These are phyloP conservation scores for Hirsutella thompsonii DNA, from an alignment of 2,329 filamentous ascomycete species.

Conservation along the genomic window DNA sequence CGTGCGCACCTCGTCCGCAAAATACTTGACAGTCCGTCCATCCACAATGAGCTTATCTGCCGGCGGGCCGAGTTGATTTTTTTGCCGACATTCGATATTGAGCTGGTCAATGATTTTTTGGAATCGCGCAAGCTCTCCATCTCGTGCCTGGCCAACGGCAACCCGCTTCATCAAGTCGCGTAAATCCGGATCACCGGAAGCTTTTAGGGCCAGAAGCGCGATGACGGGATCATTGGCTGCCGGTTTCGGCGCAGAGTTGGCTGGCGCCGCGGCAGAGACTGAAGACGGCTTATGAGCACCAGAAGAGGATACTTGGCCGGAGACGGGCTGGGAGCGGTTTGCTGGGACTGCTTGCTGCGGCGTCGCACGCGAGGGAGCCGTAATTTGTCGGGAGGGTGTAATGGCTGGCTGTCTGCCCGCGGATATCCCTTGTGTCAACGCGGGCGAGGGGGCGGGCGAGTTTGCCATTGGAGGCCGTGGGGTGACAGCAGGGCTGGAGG, in stretches of 20 bases:
- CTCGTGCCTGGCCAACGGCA: constrained; percentile 59
- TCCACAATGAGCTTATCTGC: constrained; percentile 43
- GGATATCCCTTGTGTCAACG: constrained; percentile 8
- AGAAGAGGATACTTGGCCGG: constrained; percentile 7
- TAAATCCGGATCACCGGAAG: constrained; percentile 58
- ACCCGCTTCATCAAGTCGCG: constrained; percentile 76
- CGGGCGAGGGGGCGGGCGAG: constrained; percentile 8
- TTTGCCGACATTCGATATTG: constrained; percentile 44
- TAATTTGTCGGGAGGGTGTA: constrained; percentile 7
- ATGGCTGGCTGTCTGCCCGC: constrained; percentile 10
- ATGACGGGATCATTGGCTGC: constrained; percentile 60
- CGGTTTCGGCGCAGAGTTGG: constrained; percentile 11
- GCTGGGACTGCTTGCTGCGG: constrained; percentile 7
- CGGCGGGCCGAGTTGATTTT: constrained; percentile 36
- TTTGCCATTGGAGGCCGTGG: constrained; percentile 3
- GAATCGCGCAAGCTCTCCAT: constrained; percentile 61
- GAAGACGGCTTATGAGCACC: background rate
- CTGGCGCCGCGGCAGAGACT: background rate
- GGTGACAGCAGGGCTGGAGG: constrained; percentile 2
- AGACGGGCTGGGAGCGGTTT: constrained; percentile 13
- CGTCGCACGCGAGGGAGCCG: constrained; percentile 7
- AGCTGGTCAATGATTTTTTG: constrained; percentile 73
- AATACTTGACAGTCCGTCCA: constrained; percentile 43
- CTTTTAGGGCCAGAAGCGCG: constrained; percentile 62
- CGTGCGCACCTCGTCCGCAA: constrained; percentile 42